Base-by-base conservation (phyloP, 1,284 basidiomycete genomes). In the Cystobasidium sp. region DNA sequence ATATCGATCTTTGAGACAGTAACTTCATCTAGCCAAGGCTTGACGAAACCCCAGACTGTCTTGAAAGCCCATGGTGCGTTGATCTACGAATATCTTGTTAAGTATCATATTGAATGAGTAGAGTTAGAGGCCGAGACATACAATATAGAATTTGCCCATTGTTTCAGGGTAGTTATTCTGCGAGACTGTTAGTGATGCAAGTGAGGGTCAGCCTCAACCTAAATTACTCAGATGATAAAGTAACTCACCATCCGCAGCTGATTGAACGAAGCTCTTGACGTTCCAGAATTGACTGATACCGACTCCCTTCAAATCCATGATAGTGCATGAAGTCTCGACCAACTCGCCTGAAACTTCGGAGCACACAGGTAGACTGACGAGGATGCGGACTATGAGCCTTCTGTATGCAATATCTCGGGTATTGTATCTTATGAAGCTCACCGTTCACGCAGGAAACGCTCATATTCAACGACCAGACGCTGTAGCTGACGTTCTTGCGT, bases 271-370 rank as follows among this genome's bases (percentile, higher is more conserved):
- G 84, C 91, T 90, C 84, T 94, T 95, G 84, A 97, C 95, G 81
- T 88, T 89, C 85, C 91, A 94, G 83, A 97, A 99, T 81, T 88
- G 89, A 76, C 87, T 85, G 78, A 98, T 83, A 39, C 90, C 89
- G 70, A 97, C 94, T 81, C 88, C 88, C 75, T 89, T 84, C 76
- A 99, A 88, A 83, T 99, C 96, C 84, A 99, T 88, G 85, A 99
- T 96, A 75, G 96, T 98, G 88, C 95, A 98, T 74, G 89, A 93
- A n/a, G 95, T 98, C 85, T 98, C 95, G 82, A 99, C 90, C 74
- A 93, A 89, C 83, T 95, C 89, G 2, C 93, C 93, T 68, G 85
- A 83, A 7, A 87, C 86, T 49, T 84, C 83, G 67, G 90, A 86
- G 84, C 92, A 95, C 5, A 93, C 92, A 49, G 94, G 93, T 46